Percentiles rank a stretch among this genome's conserved stretches.
phyloP scores from a whole-genome alignment of 2,329 filamentous ascomycete species.

The Cladophialophora immunda region DNA sequence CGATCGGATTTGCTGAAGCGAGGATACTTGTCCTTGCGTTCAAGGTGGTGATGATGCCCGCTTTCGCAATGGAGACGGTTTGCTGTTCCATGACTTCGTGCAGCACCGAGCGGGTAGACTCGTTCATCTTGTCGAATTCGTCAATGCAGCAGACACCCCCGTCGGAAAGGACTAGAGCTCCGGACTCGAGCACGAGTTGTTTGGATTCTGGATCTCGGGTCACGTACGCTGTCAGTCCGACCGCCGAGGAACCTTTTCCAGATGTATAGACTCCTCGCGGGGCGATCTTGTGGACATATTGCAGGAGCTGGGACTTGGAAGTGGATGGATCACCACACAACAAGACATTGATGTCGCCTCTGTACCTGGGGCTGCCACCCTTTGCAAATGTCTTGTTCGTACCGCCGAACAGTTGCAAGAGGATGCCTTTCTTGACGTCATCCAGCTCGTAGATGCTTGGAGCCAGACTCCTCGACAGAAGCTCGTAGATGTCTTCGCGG shows the following conservation, averaged over 20 bases:
- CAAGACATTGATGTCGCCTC: slow-evolving; percentile 96
- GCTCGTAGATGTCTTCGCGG: slow-evolving; percentile 88
- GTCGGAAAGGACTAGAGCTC: slow-evolving; percentile 76
- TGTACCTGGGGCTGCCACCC: slow-evolving; percentile 92
- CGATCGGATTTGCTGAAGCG: slow-evolving; percentile 96
- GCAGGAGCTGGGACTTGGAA: slow-evolving; percentile 90
- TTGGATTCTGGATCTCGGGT: slow-evolving; percentile 77
- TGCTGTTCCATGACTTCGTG: slow-evolving; percentile 86
- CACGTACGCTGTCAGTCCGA: slow-evolving; percentile 80
- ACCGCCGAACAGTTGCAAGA: slow-evolving; percentile 94
- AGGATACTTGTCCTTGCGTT: slow-evolving; percentile 96
- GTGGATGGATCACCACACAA: slow-evolving; percentile 98
- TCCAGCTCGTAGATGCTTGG: slow-evolving; percentile 98
- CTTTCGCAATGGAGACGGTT: slow-evolving; percentile 80
- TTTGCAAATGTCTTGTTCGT: slow-evolving; percentile 99
- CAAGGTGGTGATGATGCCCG: slow-evolving; percentile 83
- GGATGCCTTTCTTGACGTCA: slow-evolving; percentile 97
- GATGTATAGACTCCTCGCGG: slow-evolving; percentile 84
- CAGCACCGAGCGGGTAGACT: slow-evolving; percentile 75
- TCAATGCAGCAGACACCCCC: slow-evolving; percentile 81
- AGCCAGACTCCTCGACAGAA: slow-evolving; percentile 87
- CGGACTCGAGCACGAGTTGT: slow-evolving; percentile 77
- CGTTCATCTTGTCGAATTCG: slow-evolving; percentile 83
- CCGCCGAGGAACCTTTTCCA: slow-evolving; percentile 77
- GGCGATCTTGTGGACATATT: slow-evolving; percentile 97